phyloP scores from a whole-genome alignment of 176 grass and related monocot species.

The Guadua angustifolia region DNA sequence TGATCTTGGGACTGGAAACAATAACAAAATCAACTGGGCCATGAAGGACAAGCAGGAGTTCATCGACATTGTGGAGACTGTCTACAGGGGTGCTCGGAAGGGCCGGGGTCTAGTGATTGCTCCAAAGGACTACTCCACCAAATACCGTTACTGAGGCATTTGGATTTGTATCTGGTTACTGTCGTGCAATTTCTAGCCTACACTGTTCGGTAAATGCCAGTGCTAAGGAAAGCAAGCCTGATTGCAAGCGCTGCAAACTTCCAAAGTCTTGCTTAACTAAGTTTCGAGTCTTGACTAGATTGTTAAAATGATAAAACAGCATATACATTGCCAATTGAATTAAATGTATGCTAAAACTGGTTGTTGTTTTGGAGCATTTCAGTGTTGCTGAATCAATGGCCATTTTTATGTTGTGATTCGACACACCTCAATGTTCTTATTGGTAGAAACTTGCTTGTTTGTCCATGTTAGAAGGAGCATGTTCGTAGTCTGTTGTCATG shows the following conservation, averaged over 20 bases:
- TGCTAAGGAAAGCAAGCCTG: background rate
- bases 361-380: background rate
- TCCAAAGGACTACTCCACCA: conserved; percentile 91
- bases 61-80: conserved; percentile 90
- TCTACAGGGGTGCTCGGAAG: conserved; percentile 85
- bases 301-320: background rate
- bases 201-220: background rate
- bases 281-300: background rate
- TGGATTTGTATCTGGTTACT: background rate
- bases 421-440: background rate
- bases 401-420: background rate
- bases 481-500: background rate
- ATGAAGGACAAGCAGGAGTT: conserved; percentile 97
- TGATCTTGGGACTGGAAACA: conserved; percentile 93
- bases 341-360: background rate
- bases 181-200: conserved; percentile 12
- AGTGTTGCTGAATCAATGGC: background rate
- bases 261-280: background rate
- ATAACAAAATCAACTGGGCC: conserved; percentile 97
- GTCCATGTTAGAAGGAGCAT: background rate
- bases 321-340: background rate
- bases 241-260: background rate
- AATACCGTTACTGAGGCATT: conserved; percentile 72
- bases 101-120: conserved; percentile 83
- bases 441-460: background rate